phyloP scores from a whole-genome alignment of 306 rosid species.

The Parietaria judaica region DNA sequence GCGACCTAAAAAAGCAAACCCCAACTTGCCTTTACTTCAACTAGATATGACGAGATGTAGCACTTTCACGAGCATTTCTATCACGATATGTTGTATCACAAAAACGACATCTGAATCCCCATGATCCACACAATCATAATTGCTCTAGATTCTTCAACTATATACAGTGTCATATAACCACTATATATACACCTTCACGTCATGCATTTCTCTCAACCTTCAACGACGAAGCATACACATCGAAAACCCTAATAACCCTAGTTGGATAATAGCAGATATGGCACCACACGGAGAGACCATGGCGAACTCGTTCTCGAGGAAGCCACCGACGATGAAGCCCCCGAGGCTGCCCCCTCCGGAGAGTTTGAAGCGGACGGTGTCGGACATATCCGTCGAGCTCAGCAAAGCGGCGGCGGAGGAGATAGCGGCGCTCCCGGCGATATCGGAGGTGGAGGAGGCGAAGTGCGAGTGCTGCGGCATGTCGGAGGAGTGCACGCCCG shows the following conservation, averaged over 20 bases:
- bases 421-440: conserved; percentile 37
- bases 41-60: conserved; percentile 35
- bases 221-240: not conserved
- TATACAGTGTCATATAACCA: not conserved
- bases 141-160: conserved; percentile 4
- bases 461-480: conserved; percentile 96
- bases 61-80: conserved; percentile 29
- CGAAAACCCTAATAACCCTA: not conserved
- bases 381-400: conserved; percentile 70
- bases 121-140: conserved; percentile 36
- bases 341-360: conserved; percentile 42
- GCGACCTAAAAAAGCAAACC: conserved; percentile 24
- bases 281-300: conserved; percentile 76
- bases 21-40: conserved; percentile 26
- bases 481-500: conserved; percentile 84
- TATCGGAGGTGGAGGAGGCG: conserved; percentile 70
- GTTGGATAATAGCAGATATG: conserved; percentile 20
- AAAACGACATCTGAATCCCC: conserved; percentile 37
- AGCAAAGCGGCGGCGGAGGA: conserved; percentile 32
- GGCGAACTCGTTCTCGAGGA: conserved; percentile 20
- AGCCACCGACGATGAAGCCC: conserved; percentile 30
- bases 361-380: conserved; percentile 55
- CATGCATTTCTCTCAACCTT: not conserved
- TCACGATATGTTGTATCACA: conserved; percentile 19
- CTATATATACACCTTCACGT: conserved; percentile 41